Percentiles rank a stretch among this genome's conserved stretches.
These are phyloP conservation scores for Fusarium cicatricum DNA, from an alignment of 2,329 filamentous ascomycete species.

Conservation along the genomic window DNA sequence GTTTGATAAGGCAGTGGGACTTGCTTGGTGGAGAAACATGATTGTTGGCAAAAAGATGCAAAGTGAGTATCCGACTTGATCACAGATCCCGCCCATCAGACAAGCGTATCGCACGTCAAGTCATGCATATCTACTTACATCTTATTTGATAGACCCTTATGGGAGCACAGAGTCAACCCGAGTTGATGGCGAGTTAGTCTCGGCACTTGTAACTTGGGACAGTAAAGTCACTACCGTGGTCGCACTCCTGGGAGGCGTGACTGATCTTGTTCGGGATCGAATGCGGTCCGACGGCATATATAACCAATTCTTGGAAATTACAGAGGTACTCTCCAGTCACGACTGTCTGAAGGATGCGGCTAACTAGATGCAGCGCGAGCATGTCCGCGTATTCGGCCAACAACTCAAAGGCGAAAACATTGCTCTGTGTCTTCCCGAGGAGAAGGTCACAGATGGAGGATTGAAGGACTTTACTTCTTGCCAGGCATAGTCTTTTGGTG, in stretches of 20 bases:
- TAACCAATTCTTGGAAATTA: conserved; percentile 46
- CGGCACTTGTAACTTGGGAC: conserved; percentile 53
- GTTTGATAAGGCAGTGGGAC: conserved; percentile 49
- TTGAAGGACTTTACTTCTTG: conserved; percentile 40
- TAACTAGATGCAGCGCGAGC: conserved; percentile 38
- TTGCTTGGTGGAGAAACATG: conserved; percentile 56
- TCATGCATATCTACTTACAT: no score
- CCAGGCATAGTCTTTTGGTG: neutral
- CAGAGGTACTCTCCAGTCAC: conserved; percentile 25
- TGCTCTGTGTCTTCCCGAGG: conserved; percentile 41
- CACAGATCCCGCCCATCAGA: no score
- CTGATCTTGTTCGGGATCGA: conserved; percentile 48
- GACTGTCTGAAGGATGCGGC: fast-evolving
- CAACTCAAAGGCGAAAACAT: conserved; percentile 43
- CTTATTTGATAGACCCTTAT: conserved; percentile 44
- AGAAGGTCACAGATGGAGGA: conserved; percentile 35
- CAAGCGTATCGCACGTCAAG: no score
- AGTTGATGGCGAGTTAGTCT: conserved; percentile 50
- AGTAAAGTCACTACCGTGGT: conserved; percentile 53
- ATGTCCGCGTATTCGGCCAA: conserved; percentile 40
- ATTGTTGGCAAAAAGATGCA: conserved; percentile 54
- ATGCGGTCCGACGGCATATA: conserved; percentile 51
- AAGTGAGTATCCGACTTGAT: conserved; percentile 39
- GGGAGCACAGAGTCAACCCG: conserved; percentile 53
- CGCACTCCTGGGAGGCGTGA: conserved; percentile 50